Percentiles rank a stretch among this genome's conserved stretches.
Conservation (phyloP, 257 asterid genomes). For the Fraxinus anomala region DNA sequence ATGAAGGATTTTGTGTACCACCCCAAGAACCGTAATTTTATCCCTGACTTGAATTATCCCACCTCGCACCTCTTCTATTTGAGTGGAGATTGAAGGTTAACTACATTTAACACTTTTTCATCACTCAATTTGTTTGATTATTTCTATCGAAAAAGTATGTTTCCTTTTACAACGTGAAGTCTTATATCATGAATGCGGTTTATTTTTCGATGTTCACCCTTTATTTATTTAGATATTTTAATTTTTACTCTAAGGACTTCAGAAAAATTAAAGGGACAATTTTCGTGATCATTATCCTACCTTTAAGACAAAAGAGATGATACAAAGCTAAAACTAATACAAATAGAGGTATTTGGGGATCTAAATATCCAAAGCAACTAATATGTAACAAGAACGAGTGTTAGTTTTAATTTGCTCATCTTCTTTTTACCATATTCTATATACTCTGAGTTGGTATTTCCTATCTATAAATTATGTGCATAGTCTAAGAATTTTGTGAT, state of each 20-base stretch:
- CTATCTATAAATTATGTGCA: too few relatives aligned
- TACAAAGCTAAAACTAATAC: neutral
- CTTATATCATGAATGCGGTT: too few relatives aligned
- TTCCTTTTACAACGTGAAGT: too few relatives aligned
- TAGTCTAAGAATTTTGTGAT: too few relatives aligned
- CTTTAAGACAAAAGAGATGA: neutral
- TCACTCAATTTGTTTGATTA: neutral
- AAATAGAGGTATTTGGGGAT: neutral
- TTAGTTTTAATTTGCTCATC: too few relatives aligned
- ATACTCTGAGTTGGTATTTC: too few relatives aligned
- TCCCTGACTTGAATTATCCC: slow-evolving; percentile 60
- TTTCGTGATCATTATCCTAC: too few relatives aligned
- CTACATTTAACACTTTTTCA: neutral
- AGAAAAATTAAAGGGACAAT: neutral
- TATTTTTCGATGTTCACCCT: neutral
- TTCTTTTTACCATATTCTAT: too few relatives aligned
- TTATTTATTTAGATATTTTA: neutral
- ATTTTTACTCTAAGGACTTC: neutral
- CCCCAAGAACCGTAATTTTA: slow-evolving; percentile 60
- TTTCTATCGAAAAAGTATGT: too few relatives aligned
- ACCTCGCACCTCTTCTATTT: slow-evolving; percentile 19
- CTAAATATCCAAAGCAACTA: neutral
- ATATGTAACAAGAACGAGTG: neutral
- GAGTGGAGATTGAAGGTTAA: neutral
- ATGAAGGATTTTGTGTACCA: slow-evolving; percentile 58